Base-by-base conservation (phyloP, 805 yeast genomes). In the Tetrapisispora taiwanensis region DNA sequence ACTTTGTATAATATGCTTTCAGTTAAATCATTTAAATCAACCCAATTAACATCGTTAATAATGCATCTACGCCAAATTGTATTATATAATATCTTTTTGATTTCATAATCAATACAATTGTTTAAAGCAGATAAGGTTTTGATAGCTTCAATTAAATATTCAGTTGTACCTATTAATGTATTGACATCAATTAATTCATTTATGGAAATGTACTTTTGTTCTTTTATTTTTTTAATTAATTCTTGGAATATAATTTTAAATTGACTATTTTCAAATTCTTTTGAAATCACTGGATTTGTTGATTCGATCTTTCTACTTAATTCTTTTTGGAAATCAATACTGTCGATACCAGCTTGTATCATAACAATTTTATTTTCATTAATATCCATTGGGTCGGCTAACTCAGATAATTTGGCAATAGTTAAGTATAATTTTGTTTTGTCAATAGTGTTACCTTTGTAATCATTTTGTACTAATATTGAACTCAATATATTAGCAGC, bases 391-490 rank as follows among this genome's bases (percentile, higher is more conserved):
- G 33, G 39, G 4, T 70, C 58, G 0, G 79, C 79, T 17, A 84
- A 55, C 1, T 76, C 68, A 2, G 85, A 65, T 19, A 88, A 62
- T 59, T 87, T 87, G 1, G 94, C 89, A 41, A 87, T 62, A 45
- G 86, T 81, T 47, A 79, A 69, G 50, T 78, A 78, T 19, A 82
- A 53, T 51, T 73, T 76, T 52, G 73, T 74, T 20, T 47, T 38
- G 15, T 36, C 40, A 22, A 47, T 19, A 13, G 13, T 28, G 12
- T 48, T 44, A 50, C 72, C 73, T 12, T 62, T 62, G 36, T 71
- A 66, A 9, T 63, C 54, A 22, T 74, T 76, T 15, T 71, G 72
- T 3, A 69, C 58, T 4, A 71, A 65, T 24, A 76, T 71, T 1
- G 62, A 55, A 3, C 67, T 53, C 27, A 87, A 63, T 1, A 70